Conservation (phyloP, 495 filamentous ascomycete species). For the Aspergillus nanangensis region DNA sequence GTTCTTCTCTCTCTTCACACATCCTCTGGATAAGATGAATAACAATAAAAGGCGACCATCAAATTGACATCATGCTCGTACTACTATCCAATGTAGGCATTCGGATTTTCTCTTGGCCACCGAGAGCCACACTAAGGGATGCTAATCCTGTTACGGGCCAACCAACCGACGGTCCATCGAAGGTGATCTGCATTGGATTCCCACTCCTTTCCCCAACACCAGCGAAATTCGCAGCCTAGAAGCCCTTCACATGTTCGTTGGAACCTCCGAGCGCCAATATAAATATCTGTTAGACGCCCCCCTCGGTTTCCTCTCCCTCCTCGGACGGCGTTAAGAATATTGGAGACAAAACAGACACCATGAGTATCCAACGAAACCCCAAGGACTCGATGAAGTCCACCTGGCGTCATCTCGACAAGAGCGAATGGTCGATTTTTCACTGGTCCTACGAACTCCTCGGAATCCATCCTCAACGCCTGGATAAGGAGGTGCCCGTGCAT, state of each 20-base stretch:
- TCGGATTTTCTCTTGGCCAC: too few relatives aligned
- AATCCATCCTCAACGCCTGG: slow-evolving; percentile 19
- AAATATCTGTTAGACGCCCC: background rate
- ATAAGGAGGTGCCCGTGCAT: slow-evolving; percentile 26
- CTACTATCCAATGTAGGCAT: too few relatives aligned
- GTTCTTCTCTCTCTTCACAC: too few relatives aligned
- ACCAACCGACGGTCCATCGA: background rate
- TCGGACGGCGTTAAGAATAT: too few relatives aligned
- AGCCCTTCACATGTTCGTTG: slow-evolving; percentile 1
- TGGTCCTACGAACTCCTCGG: slow-evolving; percentile 24
- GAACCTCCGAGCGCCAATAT: slow-evolving; percentile 9
- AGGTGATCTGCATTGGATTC: slow-evolving; percentile 2
- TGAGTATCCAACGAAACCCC: slow-evolving; percentile 18
- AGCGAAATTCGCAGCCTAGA: too few relatives aligned
- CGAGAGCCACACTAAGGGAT: too few relatives aligned
- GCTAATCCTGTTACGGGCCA: background rate
- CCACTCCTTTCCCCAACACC: background rate
- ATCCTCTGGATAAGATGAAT: too few relatives aligned
- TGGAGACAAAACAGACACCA: too few relatives aligned
- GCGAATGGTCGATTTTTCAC: slow-evolving; percentile 24
- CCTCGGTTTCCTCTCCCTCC: too few relatives aligned
- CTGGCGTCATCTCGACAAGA: slow-evolving; percentile 21
- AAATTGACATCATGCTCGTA: too few relatives aligned
- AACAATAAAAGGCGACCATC: too few relatives aligned
- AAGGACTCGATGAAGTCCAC: slow-evolving; percentile 37